A percentile compares a stretch with the other conserved stretches of the same genome.
These are phyloP conservation scores for Cladosporium cucumerinum DNA, from an alignment of 2,329 filamentous ascomycete species.

Conservation along the genomic window DNA sequence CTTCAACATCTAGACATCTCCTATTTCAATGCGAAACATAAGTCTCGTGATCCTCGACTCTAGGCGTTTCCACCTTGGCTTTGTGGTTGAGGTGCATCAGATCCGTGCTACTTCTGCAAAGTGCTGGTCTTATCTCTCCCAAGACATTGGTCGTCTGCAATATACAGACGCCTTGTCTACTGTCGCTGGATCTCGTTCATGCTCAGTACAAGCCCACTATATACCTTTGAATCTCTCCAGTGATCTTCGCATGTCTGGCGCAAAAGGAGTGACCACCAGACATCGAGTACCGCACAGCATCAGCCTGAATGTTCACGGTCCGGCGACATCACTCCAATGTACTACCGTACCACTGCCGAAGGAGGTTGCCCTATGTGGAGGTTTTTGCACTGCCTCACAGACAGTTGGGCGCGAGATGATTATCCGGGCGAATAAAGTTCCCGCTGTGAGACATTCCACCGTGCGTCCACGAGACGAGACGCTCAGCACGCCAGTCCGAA, in stretches of 20 bases:
- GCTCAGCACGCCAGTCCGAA: slow-evolving; percentile 10
- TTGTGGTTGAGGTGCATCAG: not conserved
- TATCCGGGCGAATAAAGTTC: slow-evolving; percentile 4
- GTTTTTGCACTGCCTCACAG: slow-evolving; percentile 14
- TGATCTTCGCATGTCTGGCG: not conserved
- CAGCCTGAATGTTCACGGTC: not conserved
- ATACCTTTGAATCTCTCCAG: not conserved
- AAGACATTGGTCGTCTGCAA: not conserved
- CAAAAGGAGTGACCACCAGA: not conserved
- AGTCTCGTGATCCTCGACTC: not conserved
- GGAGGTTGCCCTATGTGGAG: slow-evolving; percentile 12
- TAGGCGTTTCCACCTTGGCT: not conserved
- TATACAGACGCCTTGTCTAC: not conserved
- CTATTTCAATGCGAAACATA: not conserved
- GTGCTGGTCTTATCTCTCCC: not conserved
- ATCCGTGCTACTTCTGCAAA: not conserved
- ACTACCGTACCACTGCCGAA: slow-evolving; percentile 7
- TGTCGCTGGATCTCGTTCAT: not conserved
- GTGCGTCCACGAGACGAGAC: slow-evolving; percentile 1
- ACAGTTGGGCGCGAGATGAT: not conserved
- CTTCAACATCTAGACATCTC: not conserved
- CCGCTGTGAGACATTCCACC: slow-evolving; percentile 5
- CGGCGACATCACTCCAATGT: not conserved
- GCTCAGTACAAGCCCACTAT: not conserved
- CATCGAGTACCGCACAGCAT: not conserved